A percentile compares a stretch with the other conserved stretches of the same genome.
phyloP scores from a whole-genome alignment of 495 filamentous ascomycete genomes.

The Hypoxylon perforatum region DNA sequence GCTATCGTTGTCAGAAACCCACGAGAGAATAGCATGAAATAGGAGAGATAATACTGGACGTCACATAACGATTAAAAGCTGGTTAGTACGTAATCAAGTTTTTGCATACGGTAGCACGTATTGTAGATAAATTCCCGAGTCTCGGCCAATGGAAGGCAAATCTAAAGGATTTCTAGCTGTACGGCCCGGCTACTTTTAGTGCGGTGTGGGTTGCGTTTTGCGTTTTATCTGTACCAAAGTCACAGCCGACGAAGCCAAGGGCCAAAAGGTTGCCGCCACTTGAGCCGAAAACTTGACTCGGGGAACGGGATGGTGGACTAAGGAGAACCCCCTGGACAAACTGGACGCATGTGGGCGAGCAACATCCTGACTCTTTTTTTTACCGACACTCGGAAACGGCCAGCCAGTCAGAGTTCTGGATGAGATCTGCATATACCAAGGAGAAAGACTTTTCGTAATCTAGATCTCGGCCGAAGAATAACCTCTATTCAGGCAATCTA shows the following conservation, averaged over 20 bases:
- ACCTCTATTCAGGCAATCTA: not conserved
- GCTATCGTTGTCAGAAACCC: not conserved
- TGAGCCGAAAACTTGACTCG: constrained; percentile 43
- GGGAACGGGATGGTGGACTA: constrained; percentile 39
- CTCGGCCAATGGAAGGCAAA: constrained; percentile 20
- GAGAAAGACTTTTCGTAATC: constrained; percentile 12
- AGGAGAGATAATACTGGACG: not conserved
- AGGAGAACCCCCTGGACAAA: constrained; percentile 30
- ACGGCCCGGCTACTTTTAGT: constrained; percentile 1
- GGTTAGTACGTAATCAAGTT: constrained; percentile 30
- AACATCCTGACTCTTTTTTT: constrained; percentile 37
- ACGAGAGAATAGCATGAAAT: no score
- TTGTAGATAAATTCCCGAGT: constrained; percentile 39
- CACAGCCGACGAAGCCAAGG: constrained; percentile 35
- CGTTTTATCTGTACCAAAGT: constrained; percentile 18
- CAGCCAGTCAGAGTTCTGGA: constrained; percentile 19
- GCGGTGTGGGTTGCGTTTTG: constrained; percentile 26
- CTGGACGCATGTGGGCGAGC: constrained; percentile 30
- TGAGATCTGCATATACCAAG: constrained; percentile 18
- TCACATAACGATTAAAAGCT: constrained; percentile 16
- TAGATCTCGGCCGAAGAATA: constrained; percentile 17
- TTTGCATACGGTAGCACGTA: constrained; percentile 29
- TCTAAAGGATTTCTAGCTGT: constrained; percentile 11
- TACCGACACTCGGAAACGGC: constrained; percentile 33
- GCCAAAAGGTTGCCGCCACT: constrained; percentile 24